phyloP scores from a whole-genome alignment of 2,329 filamentous ascomycete genomes.

The Trichoderma semiorbis region DNA sequence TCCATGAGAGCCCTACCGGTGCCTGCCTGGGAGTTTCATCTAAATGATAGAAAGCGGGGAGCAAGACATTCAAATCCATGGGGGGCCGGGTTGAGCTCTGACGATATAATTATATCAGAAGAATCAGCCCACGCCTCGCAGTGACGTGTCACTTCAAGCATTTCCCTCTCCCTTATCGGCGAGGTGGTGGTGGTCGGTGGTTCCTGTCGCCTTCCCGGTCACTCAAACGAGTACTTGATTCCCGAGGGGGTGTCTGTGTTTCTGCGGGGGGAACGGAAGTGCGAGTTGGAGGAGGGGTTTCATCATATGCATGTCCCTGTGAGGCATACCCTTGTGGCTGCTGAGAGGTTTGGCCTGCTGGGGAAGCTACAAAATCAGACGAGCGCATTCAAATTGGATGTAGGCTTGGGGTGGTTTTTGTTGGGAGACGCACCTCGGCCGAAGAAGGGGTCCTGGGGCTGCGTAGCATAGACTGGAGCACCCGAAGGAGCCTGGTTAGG shows the following conservation, averaged over 20 bases:
- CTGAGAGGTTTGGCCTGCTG: slow-evolving; percentile 42
- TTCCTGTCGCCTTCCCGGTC: slow-evolving; percentile 42
- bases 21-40: neutral
- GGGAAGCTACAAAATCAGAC: slow-evolving; percentile 52
- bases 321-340: slow-evolving; percentile 38
- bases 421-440: slow-evolving; percentile 58
- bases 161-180: slow-evolving; percentile 31
- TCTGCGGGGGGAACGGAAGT: slow-evolving; percentile 37
- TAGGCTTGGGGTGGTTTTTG: slow-evolving; percentile 19
- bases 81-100: slow-evolving; percentile 26
- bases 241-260: slow-evolving; percentile 38
- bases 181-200: slow-evolving; percentile 36
- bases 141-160: neutral
- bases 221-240: slow-evolving; percentile 39
- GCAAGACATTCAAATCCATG: slow-evolving; percentile 27
- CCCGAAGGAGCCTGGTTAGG: slow-evolving; percentile 36
- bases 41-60: slow-evolving; percentile 2
- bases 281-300: slow-evolving; percentile 38
- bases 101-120: slow-evolving; percentile 26
- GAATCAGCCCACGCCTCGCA: slow-evolving; percentile 31
- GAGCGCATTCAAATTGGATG: slow-evolving; percentile 20
- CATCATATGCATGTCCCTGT: slow-evolving; percentile 53
- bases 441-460: slow-evolving; percentile 52
- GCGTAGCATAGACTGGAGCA: slow-evolving; percentile 35
- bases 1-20: slow-evolving; percentile 22